Conservation (phyloP, 2,329 filamentous ascomycete species). For the Botryosphaeria dothidea region DNA sequence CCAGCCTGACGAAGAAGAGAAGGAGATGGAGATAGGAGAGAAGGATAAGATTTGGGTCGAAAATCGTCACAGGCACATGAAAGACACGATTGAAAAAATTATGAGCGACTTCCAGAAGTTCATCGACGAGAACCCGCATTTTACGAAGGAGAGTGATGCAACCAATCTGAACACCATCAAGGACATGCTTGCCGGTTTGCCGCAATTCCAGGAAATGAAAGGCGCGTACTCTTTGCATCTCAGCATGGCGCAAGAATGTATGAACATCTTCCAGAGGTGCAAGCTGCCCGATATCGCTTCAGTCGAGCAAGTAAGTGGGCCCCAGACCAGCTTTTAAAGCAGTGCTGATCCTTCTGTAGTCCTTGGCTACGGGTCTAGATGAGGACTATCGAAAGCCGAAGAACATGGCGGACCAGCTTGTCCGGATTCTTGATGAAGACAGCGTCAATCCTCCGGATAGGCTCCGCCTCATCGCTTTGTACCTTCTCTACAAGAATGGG, state of each 20-base stretch:
- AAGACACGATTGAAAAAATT: constrained; percentile 91
- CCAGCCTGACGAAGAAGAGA: constrained; percentile 68
- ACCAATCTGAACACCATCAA: constrained; percentile 88
- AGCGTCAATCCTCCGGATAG: constrained; percentile 71
- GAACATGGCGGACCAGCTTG: constrained; percentile 80
- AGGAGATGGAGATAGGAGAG: constrained; percentile 88
- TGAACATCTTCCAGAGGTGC: constrained; percentile 84
- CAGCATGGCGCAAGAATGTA: constrained; percentile 95
- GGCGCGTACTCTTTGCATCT: constrained; percentile 92
- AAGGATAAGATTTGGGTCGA: constrained; percentile 94
- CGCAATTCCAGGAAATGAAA: constrained; percentile 94
- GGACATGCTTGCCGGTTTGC: constrained; percentile 93
- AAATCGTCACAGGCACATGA: constrained; percentile 95
- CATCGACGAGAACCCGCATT: constrained; percentile 86
- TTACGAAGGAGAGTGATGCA: constrained; percentile 71
- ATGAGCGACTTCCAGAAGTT: constrained; percentile 93
- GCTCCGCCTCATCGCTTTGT: constrained; percentile 81
- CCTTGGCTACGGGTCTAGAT: constrained; percentile 85
- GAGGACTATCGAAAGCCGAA: constrained; percentile 92
- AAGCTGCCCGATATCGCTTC: constrained; percentile 86
- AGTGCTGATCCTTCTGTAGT: constrained; percentile 42
- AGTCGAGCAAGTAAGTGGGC: constrained; percentile 68
- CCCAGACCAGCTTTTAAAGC: no score
- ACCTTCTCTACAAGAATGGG: constrained; percentile 82
- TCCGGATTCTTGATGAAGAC: constrained; percentile 85